A percentile compares a stretch with the other conserved stretches of the same genome.
phyloP scores from a whole-genome alignment of 257 asterid genomes.

The Solanum medicagineum region DNA sequence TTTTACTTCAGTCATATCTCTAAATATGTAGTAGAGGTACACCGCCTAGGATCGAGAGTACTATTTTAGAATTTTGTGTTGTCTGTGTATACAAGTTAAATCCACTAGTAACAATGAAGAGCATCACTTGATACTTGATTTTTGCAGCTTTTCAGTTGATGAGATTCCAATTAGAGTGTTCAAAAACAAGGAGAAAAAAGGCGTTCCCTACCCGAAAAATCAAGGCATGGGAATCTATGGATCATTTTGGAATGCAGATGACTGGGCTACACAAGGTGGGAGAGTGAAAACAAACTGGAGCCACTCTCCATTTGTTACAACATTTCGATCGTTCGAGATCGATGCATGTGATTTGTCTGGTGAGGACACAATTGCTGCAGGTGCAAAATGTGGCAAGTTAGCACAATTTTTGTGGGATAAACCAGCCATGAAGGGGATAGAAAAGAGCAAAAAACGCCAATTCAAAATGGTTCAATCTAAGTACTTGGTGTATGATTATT shows the following conservation, averaged over 20 bases:
- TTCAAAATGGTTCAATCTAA: slow-evolving; percentile 21
- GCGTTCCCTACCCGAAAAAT: slow-evolving; percentile 25
- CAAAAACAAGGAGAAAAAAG: slow-evolving; percentile 27
- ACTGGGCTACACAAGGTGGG: slow-evolving; percentile 67
- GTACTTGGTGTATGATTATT: slow-evolving; percentile 44
- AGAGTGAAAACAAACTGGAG: slow-evolving; percentile 53
- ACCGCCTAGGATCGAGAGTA: not conserved
- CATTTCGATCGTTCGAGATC: slow-evolving; percentile 22
- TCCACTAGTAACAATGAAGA: not conserved
- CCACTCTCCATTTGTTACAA: slow-evolving; percentile 30
- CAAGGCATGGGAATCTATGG: slow-evolving; percentile 52
- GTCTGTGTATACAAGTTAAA: not conserved
- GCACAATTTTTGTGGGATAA: slow-evolving; percentile 57
- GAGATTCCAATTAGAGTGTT: slow-evolving; percentile 41
- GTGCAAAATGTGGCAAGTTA: slow-evolving; percentile 22
- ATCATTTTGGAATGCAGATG: slow-evolving; percentile 49
- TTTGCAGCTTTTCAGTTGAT: slow-evolving; percentile 36
- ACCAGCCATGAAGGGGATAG: slow-evolving; percentile 23
- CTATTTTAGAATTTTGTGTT: not conserved
- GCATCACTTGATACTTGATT: not conserved
- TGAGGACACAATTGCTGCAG: slow-evolving; percentile 2
- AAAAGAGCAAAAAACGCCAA: slow-evolving; percentile 11
- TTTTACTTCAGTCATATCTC: not conserved
- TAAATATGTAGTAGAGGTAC: not conserved
- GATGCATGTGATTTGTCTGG: slow-evolving; percentile 34